Evolutionary conservation across 495 filamentous ascomycete genomes (phyloP).

Genomic region (Xylaria telfairii): DNA sequence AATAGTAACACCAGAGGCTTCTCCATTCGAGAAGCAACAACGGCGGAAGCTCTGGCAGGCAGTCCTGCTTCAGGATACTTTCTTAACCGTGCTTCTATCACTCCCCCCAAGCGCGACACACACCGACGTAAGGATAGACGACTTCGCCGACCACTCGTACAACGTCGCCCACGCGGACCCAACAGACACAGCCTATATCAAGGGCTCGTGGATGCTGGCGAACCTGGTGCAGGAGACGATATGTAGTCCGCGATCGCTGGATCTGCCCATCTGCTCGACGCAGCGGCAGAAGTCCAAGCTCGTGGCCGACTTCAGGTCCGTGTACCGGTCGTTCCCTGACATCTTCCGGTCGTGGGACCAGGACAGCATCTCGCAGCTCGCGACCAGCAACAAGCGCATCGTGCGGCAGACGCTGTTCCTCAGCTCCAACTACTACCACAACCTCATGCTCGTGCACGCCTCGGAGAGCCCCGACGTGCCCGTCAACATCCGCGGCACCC

Average conservation of each 20-base stretch:
- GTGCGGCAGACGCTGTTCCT: constrained; percentile 73
- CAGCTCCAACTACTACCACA: constrained; percentile 74
- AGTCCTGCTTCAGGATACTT: constrained; percentile 76
- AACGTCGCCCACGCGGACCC: constrained; percentile 56
- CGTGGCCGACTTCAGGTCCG: constrained; percentile 63
- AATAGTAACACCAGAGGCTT: constrained; percentile 61
- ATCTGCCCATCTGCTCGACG: constrained; percentile 65
- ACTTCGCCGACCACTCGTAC: constrained; percentile 59
- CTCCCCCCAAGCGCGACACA: constrained; percentile 74
- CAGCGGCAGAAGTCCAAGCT: constrained; percentile 65
- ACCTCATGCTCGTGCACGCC: constrained; percentile 71
- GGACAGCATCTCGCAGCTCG: constrained; percentile 55
- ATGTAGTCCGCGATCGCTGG: constrained; percentile 69
- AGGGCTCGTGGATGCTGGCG: constrained; percentile 73
- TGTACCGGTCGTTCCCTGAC: constrained; percentile 68
- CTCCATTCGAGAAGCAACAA: constrained; percentile 69
- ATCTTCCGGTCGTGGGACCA: constrained; percentile 67
- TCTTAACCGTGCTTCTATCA: constrained; percentile 75
- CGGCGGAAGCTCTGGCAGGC: constrained; percentile 77
- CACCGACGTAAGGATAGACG: constrained; percentile 72
- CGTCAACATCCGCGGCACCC: constrained; percentile 67
- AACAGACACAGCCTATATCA: constrained; percentile 69
- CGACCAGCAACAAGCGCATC: constrained; percentile 59
- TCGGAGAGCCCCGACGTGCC: constrained; percentile 64
- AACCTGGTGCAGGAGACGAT: constrained; percentile 73